Evolutionary conservation across 2,329 filamentous ascomycete genomes (phyloP), one percentile per base, ranked within the genome.

Genomic region (Hyphodiscus sp.): DNA sequence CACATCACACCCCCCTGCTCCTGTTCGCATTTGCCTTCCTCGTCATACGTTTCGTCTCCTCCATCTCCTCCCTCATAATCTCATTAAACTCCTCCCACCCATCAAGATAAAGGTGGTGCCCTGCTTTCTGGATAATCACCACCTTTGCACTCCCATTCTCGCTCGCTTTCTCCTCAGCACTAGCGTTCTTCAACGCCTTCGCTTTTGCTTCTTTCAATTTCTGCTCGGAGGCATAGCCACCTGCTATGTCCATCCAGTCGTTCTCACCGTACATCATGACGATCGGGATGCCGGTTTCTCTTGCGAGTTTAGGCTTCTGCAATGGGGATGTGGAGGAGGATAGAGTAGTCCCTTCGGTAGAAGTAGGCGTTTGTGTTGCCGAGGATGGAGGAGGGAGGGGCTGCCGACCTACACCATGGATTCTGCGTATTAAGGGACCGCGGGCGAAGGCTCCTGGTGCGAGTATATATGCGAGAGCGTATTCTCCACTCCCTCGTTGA

Each of bases 241-340:
- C 94, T 0, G 83, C 83, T 9, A 94, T 85, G 61, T 99, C 94
- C 94, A 99, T 99, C 94, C 94, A 99, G 74, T 99, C 94, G 66
- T 94, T 85, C 64, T 97, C 91, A 58, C 94, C 94, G 67, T 99
- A 99, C 87, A 97, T 91, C 68, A 99, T 81, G 9, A 97, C 80
- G 30, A 97, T 76, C 0, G 94, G 92, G 48, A 91, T 76, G 1
- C 91, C 91, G 0, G 79, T 87, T 51, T 69, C 67, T 44, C 65
- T 68, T 26, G 47, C 54, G 3, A 56, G 29, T 38, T 13, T 38
- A 4, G 11, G 33, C 11, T 38, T 38, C 16, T 38, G 33, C 26
- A 45, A 45, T 20, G 55, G 45, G 41, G 50, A 20, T 20, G 45
- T 41, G 20, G n/a, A 46, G 4, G 54, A 50, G 41, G 29, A 45